Evolutionary conservation across 192 early-diverging fungal genomes (phyloP).

Genomic region (Powellomyces hirtus): DNA sequence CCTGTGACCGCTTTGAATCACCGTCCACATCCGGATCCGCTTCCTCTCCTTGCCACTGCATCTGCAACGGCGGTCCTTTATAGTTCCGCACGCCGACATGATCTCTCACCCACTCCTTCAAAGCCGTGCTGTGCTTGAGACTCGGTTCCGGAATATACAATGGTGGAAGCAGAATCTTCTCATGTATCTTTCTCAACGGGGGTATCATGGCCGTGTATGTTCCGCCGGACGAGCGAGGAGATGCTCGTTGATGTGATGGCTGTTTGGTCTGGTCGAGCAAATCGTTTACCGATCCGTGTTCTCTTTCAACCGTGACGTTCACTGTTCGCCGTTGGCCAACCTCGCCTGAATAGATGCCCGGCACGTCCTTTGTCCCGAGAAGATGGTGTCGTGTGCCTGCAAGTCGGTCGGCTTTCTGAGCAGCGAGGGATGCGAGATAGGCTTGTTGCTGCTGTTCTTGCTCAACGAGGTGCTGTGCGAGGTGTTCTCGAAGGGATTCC

Average conservation of each 20-base stretch:
- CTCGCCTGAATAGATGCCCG: constrained; percentile 33
- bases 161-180: constrained; percentile 27
- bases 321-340: neutral
- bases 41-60: neutral
- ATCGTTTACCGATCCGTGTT: neutral
- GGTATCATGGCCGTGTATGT: constrained; percentile 2
- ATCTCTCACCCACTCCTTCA: constrained; percentile 34
- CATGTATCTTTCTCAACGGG: too few species aligned
- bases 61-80: constrained; percentile 15
- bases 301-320: neutral
- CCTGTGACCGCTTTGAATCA: constrained; percentile 35
- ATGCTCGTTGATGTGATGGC: neutral
- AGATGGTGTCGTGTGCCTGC: constrained; percentile 46
- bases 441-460: constrained; percentile 2
- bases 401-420: constrained; percentile 22
- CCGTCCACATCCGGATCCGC: neutral
- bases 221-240: neutral
- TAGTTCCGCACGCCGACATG: constrained; percentile 32
- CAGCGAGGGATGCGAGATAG: neutral
- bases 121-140: constrained; percentile 32
- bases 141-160: constrained; percentile 33
- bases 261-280: neutral
- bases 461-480: constrained; percentile 4
- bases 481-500: constrained; percentile 28
- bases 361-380: constrained; percentile 42